phyloP scores from a whole-genome alignment of 768 basidiomycete species.

The Pisolithus tinctorius region DNA sequence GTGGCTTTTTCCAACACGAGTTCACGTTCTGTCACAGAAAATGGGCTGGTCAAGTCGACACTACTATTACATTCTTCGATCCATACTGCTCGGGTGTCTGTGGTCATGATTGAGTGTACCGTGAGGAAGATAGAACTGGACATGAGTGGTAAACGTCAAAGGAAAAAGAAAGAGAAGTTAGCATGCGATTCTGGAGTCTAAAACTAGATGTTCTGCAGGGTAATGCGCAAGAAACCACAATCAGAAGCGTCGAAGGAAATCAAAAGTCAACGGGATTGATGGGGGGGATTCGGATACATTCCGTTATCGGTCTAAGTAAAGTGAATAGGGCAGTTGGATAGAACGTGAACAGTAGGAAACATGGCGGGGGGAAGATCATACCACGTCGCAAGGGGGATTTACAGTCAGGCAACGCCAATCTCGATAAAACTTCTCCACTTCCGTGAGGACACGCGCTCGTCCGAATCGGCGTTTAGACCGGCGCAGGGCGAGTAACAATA shows the following conservation, averaged over 20 bases:
- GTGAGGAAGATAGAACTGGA: too few relatives aligned
- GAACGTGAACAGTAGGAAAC: conserved; percentile 1
- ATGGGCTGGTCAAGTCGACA: too few relatives aligned
- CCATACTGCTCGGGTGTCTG: neutral
- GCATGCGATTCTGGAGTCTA: too few relatives aligned
- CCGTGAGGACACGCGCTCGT: conserved; percentile 32
- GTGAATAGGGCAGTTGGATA: conserved; percentile 6
- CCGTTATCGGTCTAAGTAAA: conserved; percentile 1
- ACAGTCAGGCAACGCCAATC: conserved; percentile 27
- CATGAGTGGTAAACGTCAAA: neutral
- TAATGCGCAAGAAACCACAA: too few relatives aligned
- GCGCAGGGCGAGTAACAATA: conserved; percentile 28
- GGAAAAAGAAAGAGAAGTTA: too few relatives aligned
- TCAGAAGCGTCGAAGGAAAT: too few relatives aligned
- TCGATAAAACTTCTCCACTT: conserved; percentile 63
- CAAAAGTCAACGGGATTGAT: too few relatives aligned
- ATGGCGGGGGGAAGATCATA: too few relatives aligned
- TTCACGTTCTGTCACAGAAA: too few relatives aligned
- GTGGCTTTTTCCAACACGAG: too few relatives aligned
- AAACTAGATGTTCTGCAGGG: too few relatives aligned
- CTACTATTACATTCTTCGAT: too few relatives aligned
- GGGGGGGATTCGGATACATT: conserved; percentile 1
- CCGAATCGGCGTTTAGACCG: conserved; percentile 44
- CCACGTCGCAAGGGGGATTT: neutral
- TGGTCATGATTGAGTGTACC: neutral